Evolutionary conservation across 805 yeast genomes (phyloP).

Genomic region (Lipomyces kockii): DNA sequence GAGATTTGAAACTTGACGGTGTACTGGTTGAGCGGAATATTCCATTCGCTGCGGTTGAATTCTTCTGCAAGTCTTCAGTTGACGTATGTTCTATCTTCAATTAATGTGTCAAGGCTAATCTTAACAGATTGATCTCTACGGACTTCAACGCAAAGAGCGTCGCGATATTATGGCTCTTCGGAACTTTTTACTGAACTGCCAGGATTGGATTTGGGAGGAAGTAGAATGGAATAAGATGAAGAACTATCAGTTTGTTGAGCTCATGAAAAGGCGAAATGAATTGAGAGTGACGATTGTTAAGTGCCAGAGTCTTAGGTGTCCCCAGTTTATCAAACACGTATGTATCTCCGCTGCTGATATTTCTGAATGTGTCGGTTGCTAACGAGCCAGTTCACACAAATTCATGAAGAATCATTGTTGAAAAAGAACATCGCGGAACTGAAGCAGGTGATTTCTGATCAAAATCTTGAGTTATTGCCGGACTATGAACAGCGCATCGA

Average conservation of each 20-base stretch:
- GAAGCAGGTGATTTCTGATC: slow-evolving; percentile 74
- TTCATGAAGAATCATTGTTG: slow-evolving; percentile 54
- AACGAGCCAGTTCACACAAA: slow-evolving; percentile 41
- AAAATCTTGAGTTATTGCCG: slow-evolving; percentile 85
- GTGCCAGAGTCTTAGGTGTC: slow-evolving; percentile 46
- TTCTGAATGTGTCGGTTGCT: background rate
- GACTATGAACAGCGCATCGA: slow-evolving; percentile 88
- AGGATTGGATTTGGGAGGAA: slow-evolving; percentile 49
- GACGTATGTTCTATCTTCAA: slow-evolving; percentile 7
- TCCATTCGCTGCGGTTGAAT: slow-evolving; percentile 51
- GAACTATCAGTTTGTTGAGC: slow-evolving; percentile 47
- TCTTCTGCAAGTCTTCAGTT: slow-evolving; percentile 49
- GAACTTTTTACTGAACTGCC: slow-evolving; percentile 6
- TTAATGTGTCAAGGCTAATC: background rate
- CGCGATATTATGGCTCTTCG: slow-evolving; percentile 14
- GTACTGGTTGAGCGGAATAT: slow-evolving; percentile 45
- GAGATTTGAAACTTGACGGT: slow-evolving; percentile 14
- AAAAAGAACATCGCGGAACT: slow-evolving; percentile 58
- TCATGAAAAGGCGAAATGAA: slow-evolving; percentile 48
- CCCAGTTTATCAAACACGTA: slow-evolving; percentile 37
- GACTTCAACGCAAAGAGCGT: slow-evolving; percentile 15
- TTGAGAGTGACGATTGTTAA: slow-evolving; percentile 45
- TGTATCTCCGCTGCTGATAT: background rate
- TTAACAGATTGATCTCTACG: slow-evolving; percentile 20
- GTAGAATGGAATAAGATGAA: slow-evolving; percentile 49